These are phyloP conservation scores for Ganoderma multipileum DNA, from an alignment of 1,284 basidiomycete species.

Conservation along the genomic window DNA sequence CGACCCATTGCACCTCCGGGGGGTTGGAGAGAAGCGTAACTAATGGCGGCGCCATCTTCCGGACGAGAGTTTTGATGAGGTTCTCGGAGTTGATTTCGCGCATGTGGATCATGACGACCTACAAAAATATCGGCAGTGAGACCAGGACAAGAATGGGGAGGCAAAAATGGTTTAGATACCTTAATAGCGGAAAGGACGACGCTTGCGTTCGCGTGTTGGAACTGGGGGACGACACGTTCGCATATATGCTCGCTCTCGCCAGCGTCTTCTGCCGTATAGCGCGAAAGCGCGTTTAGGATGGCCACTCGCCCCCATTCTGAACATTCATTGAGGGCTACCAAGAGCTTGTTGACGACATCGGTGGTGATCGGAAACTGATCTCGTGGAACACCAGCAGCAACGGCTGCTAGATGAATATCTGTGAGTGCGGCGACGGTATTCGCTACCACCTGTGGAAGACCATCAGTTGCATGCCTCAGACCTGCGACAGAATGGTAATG, in stretches of 20 bases:
- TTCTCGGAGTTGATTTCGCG: constrained; percentile 85
- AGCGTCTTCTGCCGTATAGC: constrained; percentile 85
- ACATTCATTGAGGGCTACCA: constrained; percentile 97
- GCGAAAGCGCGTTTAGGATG: constrained; percentile 85
- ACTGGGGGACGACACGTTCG: constrained; percentile 97
- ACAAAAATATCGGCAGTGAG: not conserved
- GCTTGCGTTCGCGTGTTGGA: constrained; percentile 96
- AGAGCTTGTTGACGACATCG: constrained; percentile 84
- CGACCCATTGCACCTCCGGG: constrained; percentile 95
- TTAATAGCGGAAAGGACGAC: constrained; percentile 96
- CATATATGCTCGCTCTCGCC: constrained; percentile 99
- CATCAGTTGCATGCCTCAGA: not conserved
- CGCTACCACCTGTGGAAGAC: constrained; percentile 80
- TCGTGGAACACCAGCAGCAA: constrained; percentile 62
- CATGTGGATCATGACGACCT: constrained; percentile 99
- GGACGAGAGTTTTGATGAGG: constrained; percentile 84
- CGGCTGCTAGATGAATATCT: constrained; percentile 84
- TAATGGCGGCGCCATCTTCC: constrained; percentile 98
- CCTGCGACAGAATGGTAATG: not conserved
- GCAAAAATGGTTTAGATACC: constrained; percentile 48
- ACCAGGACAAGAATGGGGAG: not conserved
- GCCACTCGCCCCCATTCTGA: constrained; percentile 99
- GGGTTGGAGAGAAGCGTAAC: constrained; percentile 81
- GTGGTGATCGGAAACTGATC: constrained; percentile 86
- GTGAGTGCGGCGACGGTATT: constrained; percentile 94